Evolutionary conservation across 768 basidiomycete species (phyloP).

Genomic region (Agaricus subrufescens): DNA sequence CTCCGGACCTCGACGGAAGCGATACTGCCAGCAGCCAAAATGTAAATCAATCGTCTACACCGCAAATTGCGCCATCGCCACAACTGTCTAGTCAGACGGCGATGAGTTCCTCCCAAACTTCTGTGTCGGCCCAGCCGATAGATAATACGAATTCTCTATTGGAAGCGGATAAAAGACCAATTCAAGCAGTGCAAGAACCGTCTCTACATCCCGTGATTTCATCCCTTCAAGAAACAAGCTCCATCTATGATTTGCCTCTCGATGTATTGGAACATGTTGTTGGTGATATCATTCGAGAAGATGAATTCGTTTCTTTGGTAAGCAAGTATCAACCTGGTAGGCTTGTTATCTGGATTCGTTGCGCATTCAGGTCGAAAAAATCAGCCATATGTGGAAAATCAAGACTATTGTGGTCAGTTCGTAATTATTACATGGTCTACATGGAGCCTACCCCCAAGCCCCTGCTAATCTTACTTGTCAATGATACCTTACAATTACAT

Average conservation of each 20-base stretch:
- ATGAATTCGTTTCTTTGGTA: slow-evolving; percentile 77
- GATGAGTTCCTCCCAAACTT: not conserved
- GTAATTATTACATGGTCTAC: not conserved
- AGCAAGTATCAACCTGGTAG: slow-evolving; percentile 14
- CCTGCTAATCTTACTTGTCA: not conserved
- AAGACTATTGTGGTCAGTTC: slow-evolving; percentile 5
- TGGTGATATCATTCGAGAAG: slow-evolving; percentile 60
- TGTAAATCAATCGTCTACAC: not conserved
- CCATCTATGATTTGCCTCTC: slow-evolving; percentile 50
- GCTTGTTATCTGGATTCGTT: too few species aligned
- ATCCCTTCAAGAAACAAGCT: slow-evolving; percentile 38
- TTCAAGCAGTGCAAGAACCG: not conserved
- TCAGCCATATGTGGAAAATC: slow-evolving; percentile 15
- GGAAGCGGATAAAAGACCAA: not conserved
- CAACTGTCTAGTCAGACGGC: slow-evolving; percentile 3
- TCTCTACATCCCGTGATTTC: slow-evolving; percentile 22
- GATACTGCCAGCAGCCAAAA: not conserved
- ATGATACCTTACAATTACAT: not conserved
- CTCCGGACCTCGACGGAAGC: not conserved
- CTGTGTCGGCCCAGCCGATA: not conserved
- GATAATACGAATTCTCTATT: not conserved
- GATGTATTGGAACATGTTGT: slow-evolving; percentile 53
- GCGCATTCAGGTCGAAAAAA: slow-evolving; percentile 12
- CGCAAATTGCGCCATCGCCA: not conserved
- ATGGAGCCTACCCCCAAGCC: not conserved